Base-by-base conservation (phyloP, 2,329 filamentous ascomycete species). In the Aspergillus tubingensis region DNA sequence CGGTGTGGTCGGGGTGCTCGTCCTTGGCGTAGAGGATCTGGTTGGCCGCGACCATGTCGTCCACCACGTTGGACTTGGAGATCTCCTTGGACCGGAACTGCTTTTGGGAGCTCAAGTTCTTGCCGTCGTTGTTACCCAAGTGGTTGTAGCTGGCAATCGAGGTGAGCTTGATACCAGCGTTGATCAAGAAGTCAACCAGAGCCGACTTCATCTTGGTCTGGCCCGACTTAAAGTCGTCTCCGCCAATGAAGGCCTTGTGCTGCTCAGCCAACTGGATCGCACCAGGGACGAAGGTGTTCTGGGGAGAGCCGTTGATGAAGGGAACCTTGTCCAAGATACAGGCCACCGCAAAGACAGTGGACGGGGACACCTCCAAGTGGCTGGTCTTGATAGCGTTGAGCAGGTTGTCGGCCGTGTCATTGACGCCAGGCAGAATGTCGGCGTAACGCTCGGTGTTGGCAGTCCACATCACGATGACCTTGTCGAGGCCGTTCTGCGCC, bases 161-260 rank as follows among this genome's bases (percentile, higher is more conserved):
- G 62, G 94, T 98, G 74, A 99, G 88, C 83, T 96, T 97, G 86
- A 99, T 98, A 76, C 95, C 95, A 51, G 95, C 95, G 77, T 88
- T 97, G 88, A 99, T 96, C 76, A 99, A 81, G 82, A 99, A 99
- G 81, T 99, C 95, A 49, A 98, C 95, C 30, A 99, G 87, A 19
- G 95, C 95, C 62, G 95, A 98, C 83, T 99, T 99, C 95, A 99
- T 99, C 88, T 99, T 99, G 77, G 95, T 99, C 85, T 99, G 95
- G 65, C 95, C 95, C 64, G 95, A 98, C 84, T 99, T 99, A 89
- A 99, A 99, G 82, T 99, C 95, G 72, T 99, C 95, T 67, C 95
- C 95, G 61, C 95, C 95, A 72, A 99, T 92, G 82, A 96, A 99
- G 64, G 93, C 88, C 59, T 86, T 85, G 79, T 96, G 88, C 79